Conservation (phyloP, 2,329 filamentous ascomycete species). For the Anthostomella pinea region DNA sequence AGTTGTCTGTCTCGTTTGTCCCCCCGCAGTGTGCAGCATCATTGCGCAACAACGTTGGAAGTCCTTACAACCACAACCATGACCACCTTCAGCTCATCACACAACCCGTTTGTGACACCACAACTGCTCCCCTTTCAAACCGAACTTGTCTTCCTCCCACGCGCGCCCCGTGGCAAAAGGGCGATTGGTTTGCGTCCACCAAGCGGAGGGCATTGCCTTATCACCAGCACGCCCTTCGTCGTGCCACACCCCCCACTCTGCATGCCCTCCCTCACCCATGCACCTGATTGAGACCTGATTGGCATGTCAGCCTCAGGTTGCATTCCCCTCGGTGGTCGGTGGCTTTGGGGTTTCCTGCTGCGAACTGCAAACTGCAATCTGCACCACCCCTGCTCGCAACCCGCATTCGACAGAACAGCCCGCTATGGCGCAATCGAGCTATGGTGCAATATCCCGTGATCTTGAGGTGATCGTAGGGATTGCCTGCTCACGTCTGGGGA, state of each 20-base stretch:
- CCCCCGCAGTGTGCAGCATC: constrained; percentile 6
- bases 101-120: no score
- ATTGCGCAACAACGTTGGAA: constrained; percentile 1
- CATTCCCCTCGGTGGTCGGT: constrained; percentile 21
- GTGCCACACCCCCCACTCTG: constrained; percentile 8
- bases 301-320: constrained; percentile 16
- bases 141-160: no score
- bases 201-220: constrained; percentile 18
- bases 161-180: constrained; percentile 7
- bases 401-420: constrained; percentile 26
- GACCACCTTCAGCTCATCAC: not conserved
- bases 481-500: constrained; percentile 15
- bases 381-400: constrained; percentile 16
- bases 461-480: constrained; percentile 31
- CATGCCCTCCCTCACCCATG: constrained; percentile 3
- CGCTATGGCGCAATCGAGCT: constrained; percentile 36
- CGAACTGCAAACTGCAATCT: no score
- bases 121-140: no score
- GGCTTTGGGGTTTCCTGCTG: constrained; percentile 16
- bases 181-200: constrained; percentile 12
- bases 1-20: not conserved
- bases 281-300: constrained; percentile 15
- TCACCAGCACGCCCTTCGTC: constrained; percentile 9
- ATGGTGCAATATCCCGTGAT: constrained; percentile 65
- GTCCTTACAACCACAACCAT: not conserved